Conservation (phyloP, 164 flowering plant species). For the Santalum album region DNA sequence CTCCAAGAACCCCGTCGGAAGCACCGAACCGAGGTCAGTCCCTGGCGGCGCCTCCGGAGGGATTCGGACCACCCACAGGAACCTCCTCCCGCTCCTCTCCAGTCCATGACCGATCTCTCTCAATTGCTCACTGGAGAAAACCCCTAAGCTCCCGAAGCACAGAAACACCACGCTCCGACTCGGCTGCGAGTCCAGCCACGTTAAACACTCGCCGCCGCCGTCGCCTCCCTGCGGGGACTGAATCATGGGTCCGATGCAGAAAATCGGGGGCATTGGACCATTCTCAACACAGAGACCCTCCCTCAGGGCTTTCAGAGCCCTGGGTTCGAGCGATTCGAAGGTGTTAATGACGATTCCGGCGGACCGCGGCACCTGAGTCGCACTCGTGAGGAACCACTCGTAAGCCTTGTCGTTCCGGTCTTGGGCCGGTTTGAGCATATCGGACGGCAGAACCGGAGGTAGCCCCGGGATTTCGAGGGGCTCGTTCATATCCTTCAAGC, state of each 20-base stretch:
- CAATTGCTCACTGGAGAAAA: conserved; percentile 22
- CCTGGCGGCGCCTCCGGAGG: conserved; percentile 19
- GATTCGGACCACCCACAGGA: conserved; percentile 40
- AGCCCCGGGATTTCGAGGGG: not conserved
- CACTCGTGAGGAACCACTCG: not conserved
- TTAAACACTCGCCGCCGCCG: conserved; percentile 14
- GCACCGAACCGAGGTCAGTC: conserved; percentile 17
- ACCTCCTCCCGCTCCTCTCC: conserved; percentile 30
- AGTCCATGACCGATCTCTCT: conserved; percentile 36
- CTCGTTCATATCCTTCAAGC: conserved; percentile 14
- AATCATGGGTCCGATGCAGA: conserved; percentile 1
- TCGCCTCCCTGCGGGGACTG: not conserved
- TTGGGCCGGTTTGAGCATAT: not conserved
- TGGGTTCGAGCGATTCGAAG: conserved; percentile 20
- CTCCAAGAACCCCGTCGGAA: conserved; percentile 33
- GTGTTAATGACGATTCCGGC: conserved; percentile 27
- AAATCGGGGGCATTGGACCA: conserved; percentile 19
- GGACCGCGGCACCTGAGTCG: conserved; percentile 3
- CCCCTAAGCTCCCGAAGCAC: conserved; percentile 37
- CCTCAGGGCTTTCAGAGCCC: conserved; percentile 8
- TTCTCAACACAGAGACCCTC: conserved; percentile 16
- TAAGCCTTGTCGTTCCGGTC: not conserved
- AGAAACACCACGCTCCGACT: conserved; percentile 31
- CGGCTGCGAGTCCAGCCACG: conserved; percentile 38
- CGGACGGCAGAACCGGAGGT: not conserved